These are phyloP conservation scores for Ajuga chamaepitys DNA, from an alignment of 257 asterid species.

Conservation along the genomic window DNA sequence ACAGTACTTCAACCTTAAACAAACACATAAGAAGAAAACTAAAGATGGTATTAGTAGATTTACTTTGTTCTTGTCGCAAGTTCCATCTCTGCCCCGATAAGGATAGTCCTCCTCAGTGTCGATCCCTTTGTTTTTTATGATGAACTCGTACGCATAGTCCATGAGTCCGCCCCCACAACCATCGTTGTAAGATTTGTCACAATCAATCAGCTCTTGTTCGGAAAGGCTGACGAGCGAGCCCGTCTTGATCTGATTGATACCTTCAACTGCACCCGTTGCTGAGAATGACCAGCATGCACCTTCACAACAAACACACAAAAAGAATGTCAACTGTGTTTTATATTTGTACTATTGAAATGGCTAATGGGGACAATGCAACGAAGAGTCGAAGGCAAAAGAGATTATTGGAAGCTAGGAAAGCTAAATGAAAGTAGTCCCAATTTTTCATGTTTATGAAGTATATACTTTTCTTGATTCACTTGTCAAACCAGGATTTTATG, in stretches of 20 bases:
- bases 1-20: too few relatives aligned
- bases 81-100: conserved; percentile 45
- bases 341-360: not conserved
- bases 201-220: conserved; percentile 89
- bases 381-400: not conserved
- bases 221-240: conserved; percentile 86
- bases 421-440: not conserved
- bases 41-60: not conserved
- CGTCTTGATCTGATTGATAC: conserved; percentile 69
- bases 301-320: conserved; percentile 17
- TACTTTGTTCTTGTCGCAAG: conserved; percentile 65
- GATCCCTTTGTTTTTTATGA: conserved; percentile 66
- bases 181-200: conserved; percentile 66
- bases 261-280: conserved; percentile 94
- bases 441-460: not conserved
- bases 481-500: not conserved
- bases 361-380: not conserved
- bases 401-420: not conserved
- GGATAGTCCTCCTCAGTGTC: conserved; percentile 88
- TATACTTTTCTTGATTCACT: not conserved
- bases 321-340: not conserved
- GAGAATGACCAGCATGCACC: conserved; percentile 99
- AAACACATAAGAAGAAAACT: not conserved
- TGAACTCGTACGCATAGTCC: conserved; percentile 75
- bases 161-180: conserved; percentile 96